These are phyloP conservation scores for Calycina herbarum DNA, from an alignment of 2,329 filamentous ascomycete genomes.

Conservation along the genomic window DNA sequence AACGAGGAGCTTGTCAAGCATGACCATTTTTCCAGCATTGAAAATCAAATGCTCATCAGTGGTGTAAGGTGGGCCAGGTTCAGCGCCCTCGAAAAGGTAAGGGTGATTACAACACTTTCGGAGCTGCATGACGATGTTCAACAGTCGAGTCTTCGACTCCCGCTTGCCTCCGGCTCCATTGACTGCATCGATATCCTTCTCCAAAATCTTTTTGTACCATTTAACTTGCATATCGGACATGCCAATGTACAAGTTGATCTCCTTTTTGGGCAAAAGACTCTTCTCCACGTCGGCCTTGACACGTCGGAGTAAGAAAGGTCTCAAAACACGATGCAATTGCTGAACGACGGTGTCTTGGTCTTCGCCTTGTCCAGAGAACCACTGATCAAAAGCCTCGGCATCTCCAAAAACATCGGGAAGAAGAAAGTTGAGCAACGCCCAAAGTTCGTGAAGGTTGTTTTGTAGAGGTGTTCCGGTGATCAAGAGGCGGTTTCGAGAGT, in stretches of 20 bases:
- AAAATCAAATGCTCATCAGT: slow-evolving; percentile 93
- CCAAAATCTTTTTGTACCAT: slow-evolving; percentile 98
- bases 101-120: slow-evolving; percentile 99
- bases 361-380: slow-evolving; percentile 88
- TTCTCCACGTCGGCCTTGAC: slow-evolving; percentile 99
- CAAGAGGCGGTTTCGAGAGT: slow-evolving; percentile 88
- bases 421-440: slow-evolving; percentile 95
- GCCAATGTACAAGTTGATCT: slow-evolving; percentile 93
- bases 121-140: slow-evolving; percentile 99
- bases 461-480: slow-evolving; percentile 97
- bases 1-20: slow-evolving; percentile 86
- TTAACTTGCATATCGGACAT: slow-evolving; percentile 99
- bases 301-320: slow-evolving; percentile 90
- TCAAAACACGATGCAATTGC: slow-evolving; percentile 88
- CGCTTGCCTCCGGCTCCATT: slow-evolving; percentile 95
- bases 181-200: slow-evolving; percentile 98
- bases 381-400: slow-evolving; percentile 93
- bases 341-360: slow-evolving; percentile 96
- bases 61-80: slow-evolving; percentile 95
- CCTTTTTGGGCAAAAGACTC: slow-evolving; percentile 94
- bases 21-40: slow-evolving; percentile 96
- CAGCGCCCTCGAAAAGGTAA: slow-evolving; percentile 95
- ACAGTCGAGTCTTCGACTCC: slow-evolving; percentile 92
- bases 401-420: slow-evolving; percentile 98
- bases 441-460: slow-evolving; percentile 97